phyloP scores from a whole-genome alignment of 2,329 filamentous ascomycete genomes.

The Aspergillus tanneri region DNA sequence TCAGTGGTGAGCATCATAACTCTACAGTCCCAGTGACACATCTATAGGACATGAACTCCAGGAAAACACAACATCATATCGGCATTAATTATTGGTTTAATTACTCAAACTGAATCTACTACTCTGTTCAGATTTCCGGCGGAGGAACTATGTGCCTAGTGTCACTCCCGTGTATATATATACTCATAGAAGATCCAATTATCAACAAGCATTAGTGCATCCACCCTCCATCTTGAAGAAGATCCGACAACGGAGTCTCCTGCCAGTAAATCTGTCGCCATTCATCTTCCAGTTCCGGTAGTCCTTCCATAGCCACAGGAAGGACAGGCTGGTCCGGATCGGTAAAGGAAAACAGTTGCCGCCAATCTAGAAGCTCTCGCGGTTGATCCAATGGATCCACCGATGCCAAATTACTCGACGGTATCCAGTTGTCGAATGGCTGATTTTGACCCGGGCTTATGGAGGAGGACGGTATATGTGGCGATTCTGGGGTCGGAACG shows the following conservation, averaged over 20 bases:
- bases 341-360: constrained; percentile 43
- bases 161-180: too few relatives aligned
- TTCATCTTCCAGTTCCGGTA: constrained; percentile 44
- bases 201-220: constrained; percentile 36
- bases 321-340: constrained; percentile 39
- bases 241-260: constrained; percentile 43
- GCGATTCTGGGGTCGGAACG: constrained; percentile 33
- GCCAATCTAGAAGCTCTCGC: constrained; percentile 42
- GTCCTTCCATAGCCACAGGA: constrained; percentile 38
- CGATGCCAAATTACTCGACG: constrained; percentile 26
- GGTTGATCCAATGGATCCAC: constrained; percentile 35
- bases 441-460: constrained; percentile 27
- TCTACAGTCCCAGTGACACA: too few relatives aligned
- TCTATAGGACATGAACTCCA: too few relatives aligned
- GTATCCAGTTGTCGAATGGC: constrained; percentile 36
- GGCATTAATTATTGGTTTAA: too few relatives aligned
- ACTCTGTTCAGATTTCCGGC: too few relatives aligned
- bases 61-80: too few relatives aligned
- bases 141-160: too few relatives aligned
- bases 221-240: constrained; percentile 43
- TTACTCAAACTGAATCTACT: too few relatives aligned
- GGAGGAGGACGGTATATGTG: constrained; percentile 23
- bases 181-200: too few relatives aligned
- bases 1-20: too few relatives aligned
- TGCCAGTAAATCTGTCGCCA: constrained; percentile 49